phyloP scores from a whole-genome alignment of 495 filamentous ascomycete species.

The Darksidea phi region DNA sequence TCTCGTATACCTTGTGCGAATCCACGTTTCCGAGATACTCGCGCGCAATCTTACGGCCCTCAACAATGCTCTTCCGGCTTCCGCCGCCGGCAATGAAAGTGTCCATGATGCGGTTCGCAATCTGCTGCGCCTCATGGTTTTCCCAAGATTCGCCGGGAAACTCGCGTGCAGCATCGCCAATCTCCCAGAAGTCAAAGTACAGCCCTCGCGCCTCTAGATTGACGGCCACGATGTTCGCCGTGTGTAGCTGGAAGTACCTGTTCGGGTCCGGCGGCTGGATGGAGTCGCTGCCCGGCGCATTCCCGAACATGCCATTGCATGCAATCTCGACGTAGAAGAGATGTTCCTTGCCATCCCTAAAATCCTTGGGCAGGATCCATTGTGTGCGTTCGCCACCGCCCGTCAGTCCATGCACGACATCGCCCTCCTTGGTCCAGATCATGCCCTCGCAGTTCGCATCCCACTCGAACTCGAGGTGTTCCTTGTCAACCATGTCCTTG shows the following conservation, averaged over 20 bases:
- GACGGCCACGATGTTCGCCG: slow-evolving; percentile 84
- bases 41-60: slow-evolving; percentile 76
- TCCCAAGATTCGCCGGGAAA: slow-evolving; percentile 53
- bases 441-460: slow-evolving; percentile 89
- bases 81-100: slow-evolving; percentile 76
- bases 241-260: slow-evolving; percentile 69
- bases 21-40: slow-evolving; percentile 81
- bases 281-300: slow-evolving; percentile 75
- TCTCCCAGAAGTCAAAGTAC: slow-evolving; percentile 92
- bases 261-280: slow-evolving; percentile 88
- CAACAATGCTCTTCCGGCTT: slow-evolving; percentile 69
- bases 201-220: slow-evolving; percentile 81
- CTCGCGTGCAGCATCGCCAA: slow-evolving; percentile 55
- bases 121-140: slow-evolving; percentile 76
- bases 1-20: slow-evolving; percentile 79
- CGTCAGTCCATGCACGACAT: slow-evolving; percentile 86
- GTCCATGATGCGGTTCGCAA: slow-evolving; percentile 85
- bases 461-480: slow-evolving; percentile 90
- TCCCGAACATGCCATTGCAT: slow-evolving; percentile 98
- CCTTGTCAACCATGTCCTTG: slow-evolving; percentile 63
- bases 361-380: slow-evolving; percentile 82
- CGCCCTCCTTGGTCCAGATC: slow-evolving; percentile 84
- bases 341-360: slow-evolving; percentile 80
- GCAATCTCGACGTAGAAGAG: slow-evolving; percentile 96
- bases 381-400: slow-evolving; percentile 86